Base-by-base conservation (phyloP, 805 yeast species). In the Ogataea sp. region DNA sequence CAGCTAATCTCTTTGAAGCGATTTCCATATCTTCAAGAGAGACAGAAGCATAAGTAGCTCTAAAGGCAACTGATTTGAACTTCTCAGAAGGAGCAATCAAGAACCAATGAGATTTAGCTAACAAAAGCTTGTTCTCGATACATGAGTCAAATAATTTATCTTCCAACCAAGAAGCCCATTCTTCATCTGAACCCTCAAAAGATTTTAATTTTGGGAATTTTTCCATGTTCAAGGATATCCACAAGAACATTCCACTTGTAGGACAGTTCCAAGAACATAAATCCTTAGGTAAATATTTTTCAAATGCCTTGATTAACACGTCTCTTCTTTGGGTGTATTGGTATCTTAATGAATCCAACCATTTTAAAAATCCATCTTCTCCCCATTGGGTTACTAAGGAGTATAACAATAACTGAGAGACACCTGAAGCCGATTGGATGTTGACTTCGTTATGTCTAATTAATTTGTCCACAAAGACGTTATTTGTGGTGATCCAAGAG, bases 381-480 rank as follows among this genome's bases (percentile, higher is more conserved):
- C 46, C 45, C 94, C 94, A 85, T 47, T 71, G 65, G 37, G 68
- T 70, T 49, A 85, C 64, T 36, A 80, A 63, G 41, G 77, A 76
- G 55, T 73, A 70, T 40, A 78, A 58, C 29, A 82, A 52, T 14
- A 80, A 59, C 58, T 80, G 89, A 8, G 89, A 62, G 44, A 82
- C 70, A 20, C 94, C 95, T 2, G 88, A 70, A 15, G 94, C 80
- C 34, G 75, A 65, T 61, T 84, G 93, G 45, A 83, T 78, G 2
- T 80, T 63, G 18, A 80, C 84, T 58, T 84, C 94, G 46, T 80
- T 77, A 39, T 68, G 69, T 54, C 80, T 69, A 38, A 71, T 60
- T 39, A 71, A 58, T 40, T 76, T 70, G 42, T 75, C 73, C 40
- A 78, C 58, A 31, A 83, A 65, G 2, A 48, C 48, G 20, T 67